Conservation (phyloP, 2,329 filamentous ascomycete genomes). For the Hypoxylon sp. region DNA sequence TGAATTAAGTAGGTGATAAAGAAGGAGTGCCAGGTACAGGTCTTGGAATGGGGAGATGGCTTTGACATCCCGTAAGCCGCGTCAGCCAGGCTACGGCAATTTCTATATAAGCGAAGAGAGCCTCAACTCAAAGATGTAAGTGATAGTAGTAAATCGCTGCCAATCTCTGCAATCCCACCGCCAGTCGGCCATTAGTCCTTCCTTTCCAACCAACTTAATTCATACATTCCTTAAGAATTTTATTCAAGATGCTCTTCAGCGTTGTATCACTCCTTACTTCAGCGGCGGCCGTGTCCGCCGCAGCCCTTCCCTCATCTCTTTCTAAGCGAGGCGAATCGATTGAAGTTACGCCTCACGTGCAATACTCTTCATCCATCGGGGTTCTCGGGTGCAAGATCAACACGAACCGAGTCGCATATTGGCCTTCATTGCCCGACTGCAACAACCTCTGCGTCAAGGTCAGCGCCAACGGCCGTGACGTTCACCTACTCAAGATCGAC, state of each 20-base stretch:
- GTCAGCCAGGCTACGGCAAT: neutral
- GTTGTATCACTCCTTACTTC: conserved; percentile 36
- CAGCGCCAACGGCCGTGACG: conserved; percentile 62
- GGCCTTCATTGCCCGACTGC: conserved; percentile 67
- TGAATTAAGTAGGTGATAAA: conserved; percentile 10
- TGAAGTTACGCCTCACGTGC: conserved; percentile 68
- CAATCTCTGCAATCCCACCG: conserved; percentile 20
- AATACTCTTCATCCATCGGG: conserved; percentile 70
- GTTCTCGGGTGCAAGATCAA: conserved; percentile 74
- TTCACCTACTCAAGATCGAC: conserved; percentile 73
- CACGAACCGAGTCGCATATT: conserved; percentile 74
- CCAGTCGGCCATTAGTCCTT: conserved; percentile 29
- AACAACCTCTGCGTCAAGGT: conserved; percentile 71
- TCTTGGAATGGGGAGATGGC: conserved; percentile 2
- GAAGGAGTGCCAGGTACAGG: conserved; percentile 2
- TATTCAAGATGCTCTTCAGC: conserved; percentile 40
- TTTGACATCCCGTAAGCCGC: neutral
- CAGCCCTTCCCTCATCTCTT: conserved; percentile 31
- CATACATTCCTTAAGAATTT: conserved; percentile 14
- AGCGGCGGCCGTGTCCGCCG: conserved; percentile 36
- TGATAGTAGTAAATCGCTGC: conserved; percentile 13
- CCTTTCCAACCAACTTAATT: conserved; percentile 12
- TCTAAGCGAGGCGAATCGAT: conserved; percentile 37
- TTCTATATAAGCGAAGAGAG: conserved; percentile 21
- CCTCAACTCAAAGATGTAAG: conserved; percentile 14